Conservation (phyloP, 345 rosid species). For the Acer saccharum region DNA sequence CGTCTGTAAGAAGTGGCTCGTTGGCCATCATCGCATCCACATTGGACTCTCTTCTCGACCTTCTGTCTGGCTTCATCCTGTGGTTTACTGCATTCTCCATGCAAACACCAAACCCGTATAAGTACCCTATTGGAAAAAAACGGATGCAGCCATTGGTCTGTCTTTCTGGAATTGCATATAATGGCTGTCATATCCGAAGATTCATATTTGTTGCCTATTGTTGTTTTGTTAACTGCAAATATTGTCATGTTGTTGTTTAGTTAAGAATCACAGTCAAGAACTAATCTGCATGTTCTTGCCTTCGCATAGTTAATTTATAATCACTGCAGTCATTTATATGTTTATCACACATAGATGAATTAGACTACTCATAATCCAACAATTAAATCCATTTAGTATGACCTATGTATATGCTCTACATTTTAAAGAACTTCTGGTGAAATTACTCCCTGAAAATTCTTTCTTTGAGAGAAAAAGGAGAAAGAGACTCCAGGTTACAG, state of each 20-base stretch:
- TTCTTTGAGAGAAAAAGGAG: background rate
- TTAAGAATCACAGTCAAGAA: background rate
- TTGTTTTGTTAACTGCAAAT: background rate
- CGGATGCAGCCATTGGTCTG: slow-evolving; percentile 98
- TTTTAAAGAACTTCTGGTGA: background rate
- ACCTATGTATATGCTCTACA: background rate
- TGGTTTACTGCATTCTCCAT: slow-evolving; percentile 99
- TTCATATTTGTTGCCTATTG: background rate
- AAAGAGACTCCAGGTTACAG: background rate
- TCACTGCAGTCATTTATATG: background rate
- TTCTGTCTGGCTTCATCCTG: slow-evolving; percentile 94
- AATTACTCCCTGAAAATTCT: background rate
- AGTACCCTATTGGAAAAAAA: slow-evolving; percentile 95
- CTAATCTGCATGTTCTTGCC: background rate
- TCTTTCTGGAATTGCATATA: slow-evolving; percentile 19
- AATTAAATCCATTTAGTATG: background rate
- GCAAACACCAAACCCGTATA: slow-evolving; percentile 95
- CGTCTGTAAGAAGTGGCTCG: slow-evolving; percentile 88
- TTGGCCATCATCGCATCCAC: slow-evolving; percentile 97
- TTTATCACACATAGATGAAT: slow-evolving; percentile 6
- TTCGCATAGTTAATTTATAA: background rate
- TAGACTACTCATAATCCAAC: background rate
- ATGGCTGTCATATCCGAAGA: background rate
- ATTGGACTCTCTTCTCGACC: slow-evolving; percentile 96
- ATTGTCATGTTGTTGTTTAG: background rate